These are phyloP conservation scores for Schizosaccharomyces cryophilus DNA, from an alignment of 805 yeast genomes.

Conservation along the genomic window DNA sequence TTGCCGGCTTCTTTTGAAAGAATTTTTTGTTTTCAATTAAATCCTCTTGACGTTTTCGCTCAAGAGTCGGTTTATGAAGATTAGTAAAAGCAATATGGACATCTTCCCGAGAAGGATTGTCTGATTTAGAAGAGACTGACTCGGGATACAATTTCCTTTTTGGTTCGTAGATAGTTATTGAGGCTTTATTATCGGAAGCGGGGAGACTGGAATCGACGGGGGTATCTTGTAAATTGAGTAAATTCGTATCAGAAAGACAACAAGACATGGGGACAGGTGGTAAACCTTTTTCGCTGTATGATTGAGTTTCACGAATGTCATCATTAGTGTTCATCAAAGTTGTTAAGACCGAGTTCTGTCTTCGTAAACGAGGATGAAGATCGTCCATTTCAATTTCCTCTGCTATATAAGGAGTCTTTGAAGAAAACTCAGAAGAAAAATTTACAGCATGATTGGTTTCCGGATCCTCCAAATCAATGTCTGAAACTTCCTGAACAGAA, in stretches of 20 bases:
- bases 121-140: not conserved
- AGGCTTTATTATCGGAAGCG: no score
- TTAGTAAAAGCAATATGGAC: not conserved
- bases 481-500: not conserved
- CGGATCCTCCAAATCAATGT: not conserved
- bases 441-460: not conserved
- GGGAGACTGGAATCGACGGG: no score
- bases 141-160: not conserved
- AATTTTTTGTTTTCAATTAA: constrained; percentile 18
- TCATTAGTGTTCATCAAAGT: not conserved
- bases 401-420: not conserved
- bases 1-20: constrained; percentile 21
- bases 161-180: not conserved
- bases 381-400: not conserved
- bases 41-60: not conserved
- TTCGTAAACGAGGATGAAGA: not conserved
- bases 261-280: not conserved
- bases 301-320: not conserved
- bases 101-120: not conserved
- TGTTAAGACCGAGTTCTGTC: not conserved
- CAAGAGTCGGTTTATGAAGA: not conserved
- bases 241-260: not conserved
- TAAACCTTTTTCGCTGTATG: not conserved
- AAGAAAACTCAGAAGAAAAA: not conserved
- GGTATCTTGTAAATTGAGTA: not conserved